These are phyloP conservation scores for Eucalyptus curtisii DNA, from an alignment of 345 rosid genomes.

Conservation along the genomic window DNA sequence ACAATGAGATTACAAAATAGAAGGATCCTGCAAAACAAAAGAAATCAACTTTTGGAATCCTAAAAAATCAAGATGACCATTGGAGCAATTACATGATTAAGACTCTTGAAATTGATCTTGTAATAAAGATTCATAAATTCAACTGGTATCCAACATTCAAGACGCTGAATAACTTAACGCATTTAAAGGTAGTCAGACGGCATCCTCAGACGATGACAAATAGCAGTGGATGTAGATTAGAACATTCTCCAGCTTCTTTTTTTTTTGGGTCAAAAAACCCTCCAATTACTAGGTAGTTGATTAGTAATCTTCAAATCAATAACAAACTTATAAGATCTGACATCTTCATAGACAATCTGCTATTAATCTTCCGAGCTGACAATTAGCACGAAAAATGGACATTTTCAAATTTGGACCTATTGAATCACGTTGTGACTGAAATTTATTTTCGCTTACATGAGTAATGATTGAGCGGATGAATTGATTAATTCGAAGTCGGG, in stretches of 20 bases:
- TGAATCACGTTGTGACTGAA: accelerated
- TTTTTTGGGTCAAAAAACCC: too few species aligned
- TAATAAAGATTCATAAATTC: too few species aligned
- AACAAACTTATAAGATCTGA: background rate
- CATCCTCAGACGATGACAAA: background rate
- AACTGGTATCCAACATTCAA: background rate
- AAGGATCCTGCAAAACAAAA: too few species aligned
- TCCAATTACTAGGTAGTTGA: background rate
- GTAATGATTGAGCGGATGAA: background rate
- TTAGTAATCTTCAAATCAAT: too few species aligned
- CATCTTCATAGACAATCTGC: accelerated
- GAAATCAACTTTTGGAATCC: too few species aligned
- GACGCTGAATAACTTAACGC: background rate
- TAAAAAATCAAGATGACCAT: background rate
- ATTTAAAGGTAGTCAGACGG: background rate
- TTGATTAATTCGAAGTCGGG: accelerated
- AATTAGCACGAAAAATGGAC: accelerated
- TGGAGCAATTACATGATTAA: too few species aligned
- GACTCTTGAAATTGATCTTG: too few species aligned
- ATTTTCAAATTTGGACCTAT: accelerated
- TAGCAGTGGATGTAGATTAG: too few species aligned
- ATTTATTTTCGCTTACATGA: background rate
- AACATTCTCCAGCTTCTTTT: too few species aligned
- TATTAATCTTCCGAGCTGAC: accelerated
- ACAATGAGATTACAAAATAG: too few species aligned